Conservation (phyloP, 1,284 basidiomycete genomes). For the Limonomyces culmigenus region DNA sequence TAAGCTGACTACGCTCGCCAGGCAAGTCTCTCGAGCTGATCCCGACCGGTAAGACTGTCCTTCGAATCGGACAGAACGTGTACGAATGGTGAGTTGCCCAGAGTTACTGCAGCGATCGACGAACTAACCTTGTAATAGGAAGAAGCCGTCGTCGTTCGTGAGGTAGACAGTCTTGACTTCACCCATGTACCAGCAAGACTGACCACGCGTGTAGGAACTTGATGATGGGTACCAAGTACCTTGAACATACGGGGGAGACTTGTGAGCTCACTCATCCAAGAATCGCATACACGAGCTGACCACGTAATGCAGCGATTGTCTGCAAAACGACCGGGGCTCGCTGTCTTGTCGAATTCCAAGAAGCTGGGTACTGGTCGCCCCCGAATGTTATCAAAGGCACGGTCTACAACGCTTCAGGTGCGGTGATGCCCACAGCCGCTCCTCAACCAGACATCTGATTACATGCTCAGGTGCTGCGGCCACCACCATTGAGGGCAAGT, state of each 20-base stretch:
- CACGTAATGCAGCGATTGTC: constrained; percentile 51
- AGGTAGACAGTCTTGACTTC: too few relatives aligned
- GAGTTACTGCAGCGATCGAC: too few relatives aligned
- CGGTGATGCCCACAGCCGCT: too few relatives aligned
- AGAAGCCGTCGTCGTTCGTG: constrained; percentile 76
- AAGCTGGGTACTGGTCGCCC: constrained; percentile 68
- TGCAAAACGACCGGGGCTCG: constrained; percentile 36
- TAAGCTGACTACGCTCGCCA: constrained; percentile 15
- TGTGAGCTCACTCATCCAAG: too few relatives aligned
- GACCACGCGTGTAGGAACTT: too few relatives aligned
- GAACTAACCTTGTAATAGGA: constrained; percentile 26
- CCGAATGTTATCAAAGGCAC: constrained; percentile 57
- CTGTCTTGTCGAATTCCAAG: constrained; percentile 71
- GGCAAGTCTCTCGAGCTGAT: constrained; percentile 78
- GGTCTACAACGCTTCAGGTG: constrained; percentile 39
- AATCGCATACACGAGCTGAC: too few relatives aligned
- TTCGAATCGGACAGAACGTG: constrained; percentile 45
- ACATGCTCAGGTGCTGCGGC: constrained; percentile 25
- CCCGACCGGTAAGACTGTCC: constrained; percentile 49
- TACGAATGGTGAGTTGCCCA: constrained; percentile 42
- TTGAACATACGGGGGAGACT: constrained; percentile 70
- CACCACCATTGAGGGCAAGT: constrained; percentile 66
- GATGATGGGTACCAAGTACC: constrained; percentile 80
- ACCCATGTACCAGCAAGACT: too few relatives aligned
- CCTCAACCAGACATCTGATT: too few relatives aligned